Base-by-base conservation (phyloP, 805 yeast species). In the Hanseniaspora occidentalis region DNA sequence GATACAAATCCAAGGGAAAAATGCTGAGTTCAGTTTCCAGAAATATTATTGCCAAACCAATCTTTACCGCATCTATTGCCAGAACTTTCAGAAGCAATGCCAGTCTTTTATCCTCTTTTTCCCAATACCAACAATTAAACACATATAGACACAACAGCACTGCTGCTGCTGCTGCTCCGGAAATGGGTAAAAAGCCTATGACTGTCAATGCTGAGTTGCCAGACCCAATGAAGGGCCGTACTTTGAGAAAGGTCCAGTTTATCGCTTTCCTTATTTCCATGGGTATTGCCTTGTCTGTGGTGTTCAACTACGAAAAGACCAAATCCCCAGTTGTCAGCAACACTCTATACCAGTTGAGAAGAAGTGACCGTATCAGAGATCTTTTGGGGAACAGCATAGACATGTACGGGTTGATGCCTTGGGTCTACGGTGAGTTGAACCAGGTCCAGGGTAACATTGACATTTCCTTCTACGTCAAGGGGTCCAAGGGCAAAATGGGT, bases 261-360 rank as follows among this genome's bases (percentile, higher is more conserved):
- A 58, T 67, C 5, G 60, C 62, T 2, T 82, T 81, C 53, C 60
- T 70, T 36, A 57, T 65, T 11, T 60, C 71, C 39, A 75, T 80
- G 71, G 70, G 70, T 19, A 60, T 67, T 3, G 62, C 79, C 1
- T 61, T 80, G 37, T 65, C 71, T 23, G 70, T 83, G 23, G 83
- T 89, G 51, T 79, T 89, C 71, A 88, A 92, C 66, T 88, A 89
- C 61, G 98, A 92, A 58, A 88, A 86, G 57, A 77, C 86, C 16
- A 77, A 82, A 35, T 84, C 95, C 11, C 96, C 97, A 1, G 73
- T 89, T 44, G 81, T 89, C 50, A 73, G 81, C 31, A 88, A 95
- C 6, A 81, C 95, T 3, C 65, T 92, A 57, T 86, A 84, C 59
- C 81, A 84, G 47, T 62, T 89, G 50, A 74, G 98, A 55, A 70